phyloP scores from a whole-genome alignment of 352 stramenopile species.

The Pythium phragmitis region DNA sequence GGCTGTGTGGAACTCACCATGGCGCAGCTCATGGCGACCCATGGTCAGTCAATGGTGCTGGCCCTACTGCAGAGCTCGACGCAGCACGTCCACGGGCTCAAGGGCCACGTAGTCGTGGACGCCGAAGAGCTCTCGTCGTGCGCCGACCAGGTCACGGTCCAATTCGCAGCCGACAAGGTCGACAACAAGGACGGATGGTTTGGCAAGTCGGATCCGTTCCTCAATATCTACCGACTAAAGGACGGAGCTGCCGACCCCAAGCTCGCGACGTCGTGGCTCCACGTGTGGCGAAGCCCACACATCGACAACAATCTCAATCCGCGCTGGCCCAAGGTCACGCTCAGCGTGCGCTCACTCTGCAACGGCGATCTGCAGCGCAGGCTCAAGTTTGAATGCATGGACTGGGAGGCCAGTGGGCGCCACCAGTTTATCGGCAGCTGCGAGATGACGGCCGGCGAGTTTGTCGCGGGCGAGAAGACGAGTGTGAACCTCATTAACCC shows the following conservation, averaged over 20 bases:
- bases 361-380: conserved; percentile 56
- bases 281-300: conserved; percentile 67
- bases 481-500: conserved; percentile 63
- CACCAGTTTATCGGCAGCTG: conserved; percentile 72
- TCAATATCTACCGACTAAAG: conserved; percentile 71
- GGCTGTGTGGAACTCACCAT: conserved; percentile 78
- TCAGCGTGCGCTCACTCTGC: conserved; percentile 67
- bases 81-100: conserved; percentile 44
- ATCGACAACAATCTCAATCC: conserved; percentile 72
- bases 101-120: conserved; percentile 59
- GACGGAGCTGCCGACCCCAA: conserved; percentile 40
- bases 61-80: conserved; percentile 47
- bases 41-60: conserved; percentile 58
- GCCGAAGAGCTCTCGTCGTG: conserved; percentile 73
- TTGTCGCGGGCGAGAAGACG: conserved; percentile 52
- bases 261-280: conserved; percentile 45
- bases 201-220: conserved; percentile 69
- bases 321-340: conserved; percentile 50
- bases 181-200: conserved; percentile 85
- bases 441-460: conserved; percentile 49
- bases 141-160: conserved; percentile 56
- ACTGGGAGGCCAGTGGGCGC: conserved; percentile 69
- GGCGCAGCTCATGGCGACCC: conserved; percentile 69
- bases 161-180: conserved; percentile 59
- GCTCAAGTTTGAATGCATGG: conserved; percentile 76